Conservation (phyloP, 2,329 filamentous ascomycete species). For the Rutstroemia sp. region DNA sequence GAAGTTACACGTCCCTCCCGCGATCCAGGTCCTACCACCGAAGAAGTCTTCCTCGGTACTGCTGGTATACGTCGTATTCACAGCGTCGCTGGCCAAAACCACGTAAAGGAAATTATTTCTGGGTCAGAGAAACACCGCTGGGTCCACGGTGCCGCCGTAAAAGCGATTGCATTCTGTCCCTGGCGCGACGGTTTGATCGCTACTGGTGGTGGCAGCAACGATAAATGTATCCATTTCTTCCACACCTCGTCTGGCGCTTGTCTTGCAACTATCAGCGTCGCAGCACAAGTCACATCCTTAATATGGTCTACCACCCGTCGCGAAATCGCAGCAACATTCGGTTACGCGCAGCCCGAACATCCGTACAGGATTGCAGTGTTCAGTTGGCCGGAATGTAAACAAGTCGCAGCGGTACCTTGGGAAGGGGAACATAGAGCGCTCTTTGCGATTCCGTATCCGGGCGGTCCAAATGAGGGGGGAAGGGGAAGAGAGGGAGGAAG, state of each 20-base stretch:
- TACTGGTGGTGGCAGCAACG: conserved; percentile 87
- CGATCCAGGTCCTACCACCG: conserved; percentile 9
- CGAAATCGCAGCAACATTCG: conserved; percentile 90
- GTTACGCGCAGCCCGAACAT: conserved; percentile 86
- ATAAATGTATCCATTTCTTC: conserved; percentile 94
- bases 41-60: conserved; percentile 17
- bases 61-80: conserved; percentile 28
- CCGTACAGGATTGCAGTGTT: conserved; percentile 86
- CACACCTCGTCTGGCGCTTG: conserved; percentile 77
- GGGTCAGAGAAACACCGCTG: conserved; percentile 64
- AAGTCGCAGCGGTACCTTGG: conserved; percentile 82
- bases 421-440: conserved; percentile 70
- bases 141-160: conserved; percentile 79
- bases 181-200: conserved; percentile 85
- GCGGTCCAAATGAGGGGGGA: conserved; percentile 39
- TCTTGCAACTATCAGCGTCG: conserved; percentile 84
- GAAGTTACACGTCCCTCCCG: conserved; percentile 14
- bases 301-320: conserved; percentile 81
- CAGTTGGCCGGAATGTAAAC: conserved; percentile 84
- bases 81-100: conserved; percentile 27
- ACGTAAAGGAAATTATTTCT: conserved; percentile 40
- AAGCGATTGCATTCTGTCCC: conserved; percentile 93
- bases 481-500: conserved; percentile 41
- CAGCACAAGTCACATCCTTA: conserved; percentile 86
- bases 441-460: conserved; percentile 81